These are phyloP conservation scores for Ophiostoma piceae DNA, from an alignment of 2,329 filamentous ascomycete genomes.

Conservation along the genomic window DNA sequence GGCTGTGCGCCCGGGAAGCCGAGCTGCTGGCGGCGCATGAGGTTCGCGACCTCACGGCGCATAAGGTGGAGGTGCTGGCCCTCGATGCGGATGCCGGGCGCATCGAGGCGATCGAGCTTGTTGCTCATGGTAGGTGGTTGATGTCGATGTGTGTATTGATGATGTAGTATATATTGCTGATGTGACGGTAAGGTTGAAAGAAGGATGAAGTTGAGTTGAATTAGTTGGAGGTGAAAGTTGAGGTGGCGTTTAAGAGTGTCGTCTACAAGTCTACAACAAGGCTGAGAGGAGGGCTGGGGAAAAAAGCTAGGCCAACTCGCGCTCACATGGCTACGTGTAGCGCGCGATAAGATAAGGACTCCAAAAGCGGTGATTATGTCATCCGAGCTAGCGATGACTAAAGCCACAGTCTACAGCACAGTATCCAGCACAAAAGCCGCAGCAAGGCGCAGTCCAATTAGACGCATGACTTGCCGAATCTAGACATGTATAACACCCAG, in stretches of 20 bases:
- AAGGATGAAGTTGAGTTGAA: neutral
- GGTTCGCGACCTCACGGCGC: slow-evolving; percentile 65
- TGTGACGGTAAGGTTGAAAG: neutral
- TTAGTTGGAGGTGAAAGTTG: neutral
- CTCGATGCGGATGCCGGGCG: slow-evolving; percentile 61
- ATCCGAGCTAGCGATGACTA: neutral
- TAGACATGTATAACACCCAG: slow-evolving; percentile 2
- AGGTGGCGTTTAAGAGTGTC: neutral
- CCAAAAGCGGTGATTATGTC: neutral
- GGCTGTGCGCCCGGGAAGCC: slow-evolving; percentile 89
- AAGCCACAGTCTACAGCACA: neutral
- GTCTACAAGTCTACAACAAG: slow-evolving; percentile 2
- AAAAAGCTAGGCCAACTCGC: slow-evolving; percentile 1
- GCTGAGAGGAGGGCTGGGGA: slow-evolving; percentile 1
- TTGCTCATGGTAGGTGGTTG: slow-evolving; percentile 12
- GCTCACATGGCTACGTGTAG: neutral
- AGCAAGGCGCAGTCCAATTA: neutral
- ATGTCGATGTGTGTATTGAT: neutral
- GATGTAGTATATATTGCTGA: neutral
- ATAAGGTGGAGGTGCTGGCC: slow-evolving; percentile 52
- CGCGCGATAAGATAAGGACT: neutral
- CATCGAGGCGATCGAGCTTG: slow-evolving; percentile 48
- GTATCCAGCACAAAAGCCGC: neutral
- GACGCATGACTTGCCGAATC: neutral
- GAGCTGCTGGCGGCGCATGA: slow-evolving; percentile 64